Conservation (phyloP, 352 stramenopile species). For the Globisporangium paddicum region DNA sequence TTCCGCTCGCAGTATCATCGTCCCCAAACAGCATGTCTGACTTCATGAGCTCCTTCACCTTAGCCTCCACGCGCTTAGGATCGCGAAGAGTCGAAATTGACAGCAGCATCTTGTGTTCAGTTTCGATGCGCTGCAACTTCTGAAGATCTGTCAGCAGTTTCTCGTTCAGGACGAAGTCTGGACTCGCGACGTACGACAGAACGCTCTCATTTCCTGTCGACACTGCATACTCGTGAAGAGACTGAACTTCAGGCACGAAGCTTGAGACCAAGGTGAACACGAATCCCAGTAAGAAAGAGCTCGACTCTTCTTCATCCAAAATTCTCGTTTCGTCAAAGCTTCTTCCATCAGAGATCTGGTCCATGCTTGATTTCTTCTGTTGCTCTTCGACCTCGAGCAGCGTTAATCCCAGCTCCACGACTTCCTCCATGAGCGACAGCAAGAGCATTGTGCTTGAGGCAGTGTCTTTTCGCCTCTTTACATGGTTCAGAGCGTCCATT, state of each 20-base stretch:
- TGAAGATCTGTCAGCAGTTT: constrained; percentile 35
- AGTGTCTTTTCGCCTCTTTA: constrained; percentile 31
- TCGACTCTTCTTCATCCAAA: neutral
- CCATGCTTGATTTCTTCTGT: neutral
- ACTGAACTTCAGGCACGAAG: constrained; percentile 26
- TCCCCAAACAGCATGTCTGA: constrained; percentile 38
- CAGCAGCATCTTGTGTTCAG: constrained; percentile 49
- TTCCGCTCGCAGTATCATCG: neutral
- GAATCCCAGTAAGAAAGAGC: constrained; percentile 30
- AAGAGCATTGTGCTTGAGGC: constrained; percentile 21
- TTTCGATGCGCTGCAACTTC: constrained; percentile 36
- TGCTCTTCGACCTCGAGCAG: constrained; percentile 42
- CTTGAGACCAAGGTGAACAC: constrained; percentile 27
- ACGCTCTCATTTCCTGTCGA: constrained; percentile 15
- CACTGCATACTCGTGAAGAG: constrained; percentile 16
- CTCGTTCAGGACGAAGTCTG: constrained; percentile 26
- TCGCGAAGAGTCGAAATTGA: constrained; percentile 48
- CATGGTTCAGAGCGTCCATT: constrained; percentile 28
- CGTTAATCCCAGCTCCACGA: constrained; percentile 35
- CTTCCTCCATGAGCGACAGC: constrained; percentile 48
- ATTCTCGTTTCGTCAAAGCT: neutral
- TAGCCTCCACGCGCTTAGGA: constrained; percentile 29
- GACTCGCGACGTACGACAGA: constrained; percentile 17
- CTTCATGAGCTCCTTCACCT: constrained; percentile 39
- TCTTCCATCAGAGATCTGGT: neutral